A percentile compares a stretch with the other conserved stretches of the same genome.
Conservation (phyloP, 495 filamentous ascomycete genomes). For the Daldinia caldariorum region DNA sequence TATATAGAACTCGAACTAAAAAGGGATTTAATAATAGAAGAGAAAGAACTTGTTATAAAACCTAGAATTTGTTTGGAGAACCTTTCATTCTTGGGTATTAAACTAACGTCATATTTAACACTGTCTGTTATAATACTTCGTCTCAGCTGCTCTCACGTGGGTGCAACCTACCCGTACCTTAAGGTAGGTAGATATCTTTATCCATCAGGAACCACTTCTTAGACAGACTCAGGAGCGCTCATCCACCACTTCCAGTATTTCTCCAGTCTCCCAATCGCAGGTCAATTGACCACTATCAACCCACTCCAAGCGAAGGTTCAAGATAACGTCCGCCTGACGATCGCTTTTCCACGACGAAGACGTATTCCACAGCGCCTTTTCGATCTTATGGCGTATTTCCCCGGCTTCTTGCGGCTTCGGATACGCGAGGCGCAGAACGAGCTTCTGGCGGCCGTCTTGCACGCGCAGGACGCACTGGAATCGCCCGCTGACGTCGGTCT, state of each 20-base stretch:
- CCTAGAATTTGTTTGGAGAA: too few relatives aligned
- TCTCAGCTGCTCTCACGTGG: too few relatives aligned
- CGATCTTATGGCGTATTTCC: slow-evolving; percentile 13
- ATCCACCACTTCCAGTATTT: slow-evolving; percentile 7
- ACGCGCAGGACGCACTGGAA: slow-evolving; percentile 19
- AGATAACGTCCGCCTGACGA: slow-evolving; percentile 1
- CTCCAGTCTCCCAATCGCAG: background rate
- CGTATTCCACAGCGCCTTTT: slow-evolving; percentile 12
- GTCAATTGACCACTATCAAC: background rate
- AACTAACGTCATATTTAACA: too few relatives aligned
- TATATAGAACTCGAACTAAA: too few relatives aligned
- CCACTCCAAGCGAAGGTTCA: slow-evolving; percentile 18
- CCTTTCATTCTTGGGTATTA: too few relatives aligned
- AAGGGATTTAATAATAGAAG: too few relatives aligned
- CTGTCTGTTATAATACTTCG: too few relatives aligned
- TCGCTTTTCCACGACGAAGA: slow-evolving; percentile 2
- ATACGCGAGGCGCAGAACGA: slow-evolving; percentile 14
- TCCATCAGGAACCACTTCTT: background rate
- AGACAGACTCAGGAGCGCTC: slow-evolving; percentile 2
- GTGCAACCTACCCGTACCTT: too few relatives aligned
- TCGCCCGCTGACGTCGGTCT: background rate
- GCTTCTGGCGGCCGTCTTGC: background rate
- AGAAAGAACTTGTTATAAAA: too few relatives aligned
- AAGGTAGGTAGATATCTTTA: too few relatives aligned
- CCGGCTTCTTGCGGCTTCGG: background rate